Conservation (phyloP, 2,329 filamentous ascomycete genomes). For the Sporothrix euskadiensis region DNA sequence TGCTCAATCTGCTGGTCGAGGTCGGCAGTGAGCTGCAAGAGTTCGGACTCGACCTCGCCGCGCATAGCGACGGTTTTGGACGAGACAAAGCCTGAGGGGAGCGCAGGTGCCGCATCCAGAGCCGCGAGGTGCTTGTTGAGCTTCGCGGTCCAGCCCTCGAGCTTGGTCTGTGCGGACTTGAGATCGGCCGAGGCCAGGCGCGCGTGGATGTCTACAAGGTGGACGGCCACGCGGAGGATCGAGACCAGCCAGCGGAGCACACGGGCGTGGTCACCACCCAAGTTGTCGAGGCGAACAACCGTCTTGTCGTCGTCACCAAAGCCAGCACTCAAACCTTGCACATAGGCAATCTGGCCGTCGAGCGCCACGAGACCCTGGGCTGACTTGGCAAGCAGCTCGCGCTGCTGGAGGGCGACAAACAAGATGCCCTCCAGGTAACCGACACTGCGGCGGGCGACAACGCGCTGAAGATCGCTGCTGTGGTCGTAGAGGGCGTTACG, state of each 20-base stretch:
- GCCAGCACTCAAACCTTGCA: constrained; percentile 23
- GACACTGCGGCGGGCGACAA: constrained; percentile 75
- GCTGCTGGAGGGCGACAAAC: constrained; percentile 62
- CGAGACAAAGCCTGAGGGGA: constrained; percentile 56
- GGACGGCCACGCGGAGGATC: constrained; percentile 63
- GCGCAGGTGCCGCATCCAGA: constrained; percentile 42
- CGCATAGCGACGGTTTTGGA: constrained; percentile 41
- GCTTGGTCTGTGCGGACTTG: constrained; percentile 44
- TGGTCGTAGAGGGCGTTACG: constrained; percentile 70
- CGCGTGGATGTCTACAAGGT: constrained; percentile 65
- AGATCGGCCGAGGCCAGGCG: constrained; percentile 61
- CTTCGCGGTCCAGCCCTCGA: constrained; percentile 51
- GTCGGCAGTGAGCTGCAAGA: constrained; percentile 44
- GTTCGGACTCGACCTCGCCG: constrained; percentile 40
- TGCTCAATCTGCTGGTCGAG: constrained; percentile 48
- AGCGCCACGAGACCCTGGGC: constrained; percentile 16
- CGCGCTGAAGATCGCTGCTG: constrained; percentile 78
- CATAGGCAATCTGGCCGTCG: constrained; percentile 28
- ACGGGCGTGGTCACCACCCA: constrained; percentile 36
- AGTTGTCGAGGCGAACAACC: constrained; percentile 20
- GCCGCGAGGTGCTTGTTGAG: constrained; percentile 26
- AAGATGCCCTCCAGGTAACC: constrained; percentile 87
- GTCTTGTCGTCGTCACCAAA: background rate
- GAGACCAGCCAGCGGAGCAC: constrained; percentile 63
- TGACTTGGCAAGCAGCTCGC: constrained; percentile 48